Conservation (phyloP, 495 filamentous ascomycete genomes). For the Neurospora sp. region DNA sequence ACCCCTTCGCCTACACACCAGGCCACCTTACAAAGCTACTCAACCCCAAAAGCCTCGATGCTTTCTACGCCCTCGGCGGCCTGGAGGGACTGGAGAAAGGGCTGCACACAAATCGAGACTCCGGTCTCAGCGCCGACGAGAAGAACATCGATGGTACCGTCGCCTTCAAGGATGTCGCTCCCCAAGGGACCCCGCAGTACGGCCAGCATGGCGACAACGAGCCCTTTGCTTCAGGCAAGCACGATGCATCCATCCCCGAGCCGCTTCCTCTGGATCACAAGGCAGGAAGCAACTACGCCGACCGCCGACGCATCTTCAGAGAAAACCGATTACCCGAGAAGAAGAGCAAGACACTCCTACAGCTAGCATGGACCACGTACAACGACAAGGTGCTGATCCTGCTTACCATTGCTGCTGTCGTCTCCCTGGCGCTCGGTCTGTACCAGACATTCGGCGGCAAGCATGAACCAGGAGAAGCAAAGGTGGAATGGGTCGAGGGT, state of each 20-base stretch:
- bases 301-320: slow-evolving; percentile 56
- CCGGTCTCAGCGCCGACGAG: slow-evolving; percentile 60
- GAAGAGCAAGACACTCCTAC: slow-evolving; percentile 59
- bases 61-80: slow-evolving; percentile 59
- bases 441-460: slow-evolving; percentile 50
- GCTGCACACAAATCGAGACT: slow-evolving; percentile 50
- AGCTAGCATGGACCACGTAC: slow-evolving; percentile 74
- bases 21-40: slow-evolving; percentile 64
- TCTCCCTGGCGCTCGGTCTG: slow-evolving; percentile 66
- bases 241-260: slow-evolving; percentile 1
- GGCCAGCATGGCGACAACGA: slow-evolving; percentile 17
- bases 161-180: slow-evolving; percentile 44
- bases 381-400: slow-evolving; percentile 79
- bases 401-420: slow-evolving; percentile 57
- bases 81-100: slow-evolving; percentile 57
- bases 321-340: slow-evolving; percentile 67
- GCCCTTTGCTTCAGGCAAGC: slow-evolving; percentile 11
- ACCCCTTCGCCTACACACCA: slow-evolving; percentile 57
- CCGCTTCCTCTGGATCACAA: slow-evolving; percentile 1
- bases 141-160: slow-evolving; percentile 43
- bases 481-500: slow-evolving; percentile 74
- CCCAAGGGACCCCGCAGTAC: slow-evolving; percentile 22
- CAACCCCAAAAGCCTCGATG: slow-evolving; percentile 62
- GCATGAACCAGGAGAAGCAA: slow-evolving; percentile 33
- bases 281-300: slow-evolving; percentile 35